Percentiles rank a stretch among this genome's conserved stretches.
Evolutionary conservation across 148 eudicot genomes (phyloP).

Genomic region (Polygonum aviculare): DNA sequence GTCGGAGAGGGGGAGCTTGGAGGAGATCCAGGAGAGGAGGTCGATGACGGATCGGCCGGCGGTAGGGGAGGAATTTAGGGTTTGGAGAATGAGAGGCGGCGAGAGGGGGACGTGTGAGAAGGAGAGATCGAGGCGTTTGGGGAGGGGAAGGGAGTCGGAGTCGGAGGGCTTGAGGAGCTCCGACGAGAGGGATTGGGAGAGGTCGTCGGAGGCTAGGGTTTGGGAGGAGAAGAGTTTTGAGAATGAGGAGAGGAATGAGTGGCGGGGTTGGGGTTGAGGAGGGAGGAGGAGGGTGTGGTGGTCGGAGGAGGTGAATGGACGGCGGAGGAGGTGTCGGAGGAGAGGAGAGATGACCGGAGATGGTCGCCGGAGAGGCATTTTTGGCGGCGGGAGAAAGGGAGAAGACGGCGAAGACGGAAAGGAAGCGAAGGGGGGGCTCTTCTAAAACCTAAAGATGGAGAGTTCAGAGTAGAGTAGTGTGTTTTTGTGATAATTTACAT

Average conservation of each 20-base stretch:
- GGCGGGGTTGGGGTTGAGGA: neutral
- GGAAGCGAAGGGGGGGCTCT: neutral
- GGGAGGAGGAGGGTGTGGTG: neutral
- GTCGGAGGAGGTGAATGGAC: neutral
- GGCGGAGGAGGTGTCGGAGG: slow-evolving; percentile 6
- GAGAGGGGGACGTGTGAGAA: slow-evolving; percentile 56
- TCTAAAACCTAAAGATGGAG: neutral
- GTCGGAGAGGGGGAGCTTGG: slow-evolving; percentile 27
- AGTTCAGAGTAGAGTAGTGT: too few relatives aligned
- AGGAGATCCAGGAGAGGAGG: slow-evolving; percentile 48
- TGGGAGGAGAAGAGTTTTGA: slow-evolving; percentile 23
- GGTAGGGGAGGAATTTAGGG: slow-evolving; percentile 40
- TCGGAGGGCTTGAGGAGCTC: slow-evolving; percentile 42
- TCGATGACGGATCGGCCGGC: slow-evolving; percentile 47
- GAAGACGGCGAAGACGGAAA: neutral
- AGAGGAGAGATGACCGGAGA: neutral
- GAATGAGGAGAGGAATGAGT: neutral
- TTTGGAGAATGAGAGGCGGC: slow-evolving; percentile 32
- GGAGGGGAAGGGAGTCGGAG: slow-evolving; percentile 28
- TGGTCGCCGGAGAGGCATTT: neutral
- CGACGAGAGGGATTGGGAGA: slow-evolving; percentile 38
- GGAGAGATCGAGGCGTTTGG: slow-evolving; percentile 54
- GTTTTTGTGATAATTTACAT: neutral
- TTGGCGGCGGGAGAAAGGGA: neutral
- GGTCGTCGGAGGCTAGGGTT: neutral